phyloP scores from a whole-genome alignment of 169 alveolate species.

The Plasmodium fragile region DNA sequence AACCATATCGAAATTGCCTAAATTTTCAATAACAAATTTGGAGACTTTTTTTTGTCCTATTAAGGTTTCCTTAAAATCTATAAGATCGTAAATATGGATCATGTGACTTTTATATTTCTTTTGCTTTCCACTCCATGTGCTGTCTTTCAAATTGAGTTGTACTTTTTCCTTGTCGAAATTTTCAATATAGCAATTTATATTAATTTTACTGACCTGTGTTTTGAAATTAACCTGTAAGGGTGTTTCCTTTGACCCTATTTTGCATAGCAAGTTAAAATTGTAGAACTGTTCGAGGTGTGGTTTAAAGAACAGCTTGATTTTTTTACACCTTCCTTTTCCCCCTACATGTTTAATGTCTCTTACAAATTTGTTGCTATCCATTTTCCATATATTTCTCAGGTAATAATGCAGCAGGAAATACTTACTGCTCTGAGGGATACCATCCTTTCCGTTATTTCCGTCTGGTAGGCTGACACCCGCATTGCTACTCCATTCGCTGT shows the following conservation, averaged over 20 bases:
- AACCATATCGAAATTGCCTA: slow-evolving; percentile 39
- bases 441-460: background rate
- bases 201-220: slow-evolving; percentile 44
- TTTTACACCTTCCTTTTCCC: slow-evolving; percentile 59
- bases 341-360: slow-evolving; percentile 23
- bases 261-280: slow-evolving; percentile 60
- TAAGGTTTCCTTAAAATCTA: slow-evolving; percentile 66
- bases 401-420: slow-evolving; percentile 41
- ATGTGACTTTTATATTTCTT: slow-evolving; percentile 21
- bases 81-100: slow-evolving; percentile 6
- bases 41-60: slow-evolving; percentile 49
- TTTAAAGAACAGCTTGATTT: slow-evolving; percentile 57
- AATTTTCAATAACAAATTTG: slow-evolving; percentile 58
- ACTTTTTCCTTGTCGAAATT: slow-evolving; percentile 30
- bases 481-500: slow-evolving; percentile 27
- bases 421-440: background rate
- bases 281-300: slow-evolving; percentile 69
- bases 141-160: slow-evolving; percentile 13
- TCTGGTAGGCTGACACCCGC: background rate
- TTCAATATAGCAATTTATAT: slow-evolving; percentile 63
- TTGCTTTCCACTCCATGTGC: background rate
- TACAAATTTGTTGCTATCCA: slow-evolving; percentile 5
- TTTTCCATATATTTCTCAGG: slow-evolving; percentile 12
- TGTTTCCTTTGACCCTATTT: slow-evolving; percentile 33
- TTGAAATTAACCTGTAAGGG: slow-evolving; percentile 56